These are phyloP conservation scores for Fusarium miscanthi DNA, from an alignment of 2,329 filamentous ascomycete genomes.

Conservation along the genomic window DNA sequence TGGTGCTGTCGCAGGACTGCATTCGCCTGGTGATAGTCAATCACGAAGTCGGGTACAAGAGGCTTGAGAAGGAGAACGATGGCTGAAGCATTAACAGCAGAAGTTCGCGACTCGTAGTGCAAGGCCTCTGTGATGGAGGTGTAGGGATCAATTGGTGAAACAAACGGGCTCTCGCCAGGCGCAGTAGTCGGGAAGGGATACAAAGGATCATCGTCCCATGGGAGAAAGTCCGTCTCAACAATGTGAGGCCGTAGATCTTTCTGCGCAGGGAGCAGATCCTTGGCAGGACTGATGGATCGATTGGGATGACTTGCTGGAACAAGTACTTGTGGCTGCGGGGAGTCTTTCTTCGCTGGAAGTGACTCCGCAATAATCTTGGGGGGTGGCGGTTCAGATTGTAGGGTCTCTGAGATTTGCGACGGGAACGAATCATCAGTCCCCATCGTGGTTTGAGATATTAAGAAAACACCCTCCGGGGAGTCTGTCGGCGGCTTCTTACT, in stretches of 20 bases:
- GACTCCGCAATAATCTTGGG: conserved; percentile 23
- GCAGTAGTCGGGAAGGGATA: conserved; percentile 60
- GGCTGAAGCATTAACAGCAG: conserved; percentile 68
- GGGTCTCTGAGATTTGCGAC: conserved; percentile 48
- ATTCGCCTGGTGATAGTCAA: conserved; percentile 66
- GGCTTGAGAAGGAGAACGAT: conserved; percentile 70
- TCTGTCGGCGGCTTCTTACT: conserved; percentile 35
- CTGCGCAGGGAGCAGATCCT: conserved; percentile 46
- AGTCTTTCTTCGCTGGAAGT: neutral
- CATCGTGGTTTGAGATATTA: conserved; percentile 61
- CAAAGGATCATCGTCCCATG: conserved; percentile 66
- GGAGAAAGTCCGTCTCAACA: conserved; percentile 68
- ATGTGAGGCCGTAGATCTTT: conserved; percentile 56
- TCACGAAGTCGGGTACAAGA: conserved; percentile 64
- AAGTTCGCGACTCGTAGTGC: conserved; percentile 66
- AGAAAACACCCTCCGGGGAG: conserved; percentile 54
- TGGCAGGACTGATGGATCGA: conserved; percentile 43
- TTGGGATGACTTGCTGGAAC: conserved; percentile 29
- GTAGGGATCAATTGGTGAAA: conserved; percentile 65
- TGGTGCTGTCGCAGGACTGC: conserved; percentile 71
- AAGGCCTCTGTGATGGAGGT: conserved; percentile 64
- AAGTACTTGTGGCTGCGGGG: conserved; percentile 20
- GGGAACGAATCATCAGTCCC: conserved; percentile 49
- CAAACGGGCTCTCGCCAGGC: conserved; percentile 22
- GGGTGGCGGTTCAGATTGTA: conserved; percentile 33